These are phyloP conservation scores for Aspergillus saccharolyticus DNA, from an alignment of 495 filamentous ascomycete species.

Conservation along the genomic window DNA sequence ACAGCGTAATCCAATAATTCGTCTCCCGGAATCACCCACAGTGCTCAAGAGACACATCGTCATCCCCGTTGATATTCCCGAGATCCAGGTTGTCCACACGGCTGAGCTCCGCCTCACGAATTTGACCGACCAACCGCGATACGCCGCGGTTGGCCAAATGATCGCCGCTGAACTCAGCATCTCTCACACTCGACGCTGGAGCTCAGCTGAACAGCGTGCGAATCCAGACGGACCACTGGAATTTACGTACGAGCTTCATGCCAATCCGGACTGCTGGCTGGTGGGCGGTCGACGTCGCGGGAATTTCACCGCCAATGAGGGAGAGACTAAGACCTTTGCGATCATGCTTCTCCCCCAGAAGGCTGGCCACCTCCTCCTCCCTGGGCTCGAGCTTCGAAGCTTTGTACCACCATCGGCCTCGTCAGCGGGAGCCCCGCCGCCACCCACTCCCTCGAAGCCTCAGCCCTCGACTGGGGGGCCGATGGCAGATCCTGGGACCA, in stretches of 20 bases:
- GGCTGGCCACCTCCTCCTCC: slow-evolving; percentile 69
- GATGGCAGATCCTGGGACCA: slow-evolving; percentile 1
- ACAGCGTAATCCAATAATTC: slow-evolving; percentile 33
- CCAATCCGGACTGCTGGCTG: slow-evolving; percentile 73
- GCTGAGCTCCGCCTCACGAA: slow-evolving; percentile 60
- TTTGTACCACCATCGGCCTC: slow-evolving; percentile 31
- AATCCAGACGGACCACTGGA: slow-evolving; percentile 52
- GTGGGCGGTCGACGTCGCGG: slow-evolving; percentile 74
- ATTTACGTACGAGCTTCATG: slow-evolving; percentile 80
- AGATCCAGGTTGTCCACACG: slow-evolving; percentile 77
- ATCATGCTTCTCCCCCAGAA: slow-evolving; percentile 75
- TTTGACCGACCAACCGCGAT: slow-evolving; percentile 26
- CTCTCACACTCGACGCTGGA: slow-evolving; percentile 76
- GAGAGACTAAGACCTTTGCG: slow-evolving; percentile 45
- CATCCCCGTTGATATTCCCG: slow-evolving; percentile 75
- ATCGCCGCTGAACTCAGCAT: slow-evolving; percentile 67
- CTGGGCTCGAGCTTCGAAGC: slow-evolving; percentile 69
- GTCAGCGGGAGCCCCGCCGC: slow-evolving; percentile 18
- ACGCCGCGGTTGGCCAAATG: slow-evolving; percentile 61
- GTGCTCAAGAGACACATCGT: slow-evolving; percentile 41
- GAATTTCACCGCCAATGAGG: slow-evolving; percentile 61
- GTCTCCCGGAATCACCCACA: slow-evolving; percentile 29
- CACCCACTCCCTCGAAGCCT: slow-evolving; percentile 2
- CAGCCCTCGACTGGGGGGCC: slow-evolving; percentile 9
- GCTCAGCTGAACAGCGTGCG: slow-evolving; percentile 39